Base-by-base conservation (phyloP, 2,329 filamentous ascomycete genomes). In the Paraphoma chrysanthemicola region DNA sequence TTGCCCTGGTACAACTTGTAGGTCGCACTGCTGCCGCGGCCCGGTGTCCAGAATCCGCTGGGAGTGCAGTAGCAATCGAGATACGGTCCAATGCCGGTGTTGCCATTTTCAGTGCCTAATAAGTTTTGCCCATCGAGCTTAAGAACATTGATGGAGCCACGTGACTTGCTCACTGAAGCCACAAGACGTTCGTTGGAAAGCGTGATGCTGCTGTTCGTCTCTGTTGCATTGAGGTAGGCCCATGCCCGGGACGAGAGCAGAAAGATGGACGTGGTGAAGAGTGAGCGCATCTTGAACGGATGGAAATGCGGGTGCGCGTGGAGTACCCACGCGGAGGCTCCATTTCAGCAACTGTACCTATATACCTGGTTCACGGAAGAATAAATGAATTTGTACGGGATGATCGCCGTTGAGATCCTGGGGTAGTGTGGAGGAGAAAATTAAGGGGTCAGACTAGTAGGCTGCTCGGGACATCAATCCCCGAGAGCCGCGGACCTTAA, bases 11-110 rank as follows among this genome's bases (percentile, higher is more conserved):
- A 63, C 14, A 63, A 38, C 39, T 61, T 29, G 39, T 66, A 84
- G 1, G 80, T 79, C 17, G 88, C 67, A 57, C 88, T 83, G 7
- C 78, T 75, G 57, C 82, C 83, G 23, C 78, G 78, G 68, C 88
- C 80, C 1, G 77, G 80, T 2, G 81, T 77, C 62, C 86, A 86
- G 61, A 77, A 86, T 3, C 82, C 78, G 67, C 88, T 85, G 2
- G 84, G 86, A 62, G 88, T 88, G 29, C 65, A 68, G 29, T 65
- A 65, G 30, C 65, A 68, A 28, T 68, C 65, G 14, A 68, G 55
- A 33, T 75, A 73, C 3, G 78, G 69, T n/a, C 83, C 78, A 6
- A 76, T 72, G 0, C 81, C 81, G 2, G 62, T 62, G 14, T 62
- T 68, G 10, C 62, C 62, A 50, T 60, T 47, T 42, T 67, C 67